A percentile compares a stretch with the other conserved stretches of the same genome.
Conservation (phyloP, 192 early-diverging fungal genomes). For the Cladochytrium replicatum region DNA sequence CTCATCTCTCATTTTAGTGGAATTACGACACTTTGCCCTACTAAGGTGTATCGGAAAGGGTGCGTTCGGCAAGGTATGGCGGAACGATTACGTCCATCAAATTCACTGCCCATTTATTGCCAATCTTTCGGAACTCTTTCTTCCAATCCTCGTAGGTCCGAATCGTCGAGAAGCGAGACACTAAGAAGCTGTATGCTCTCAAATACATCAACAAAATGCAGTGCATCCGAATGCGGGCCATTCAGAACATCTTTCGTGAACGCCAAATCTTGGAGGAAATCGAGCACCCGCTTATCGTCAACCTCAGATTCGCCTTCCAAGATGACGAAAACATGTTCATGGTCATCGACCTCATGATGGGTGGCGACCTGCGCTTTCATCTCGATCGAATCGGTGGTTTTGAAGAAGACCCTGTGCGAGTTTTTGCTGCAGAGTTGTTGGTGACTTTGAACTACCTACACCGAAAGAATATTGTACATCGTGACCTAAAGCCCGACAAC, state of each 20-base stretch:
- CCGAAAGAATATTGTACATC: constrained; percentile 26
- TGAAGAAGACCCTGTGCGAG: constrained; percentile 26
- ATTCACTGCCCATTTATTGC: too few relatives aligned
- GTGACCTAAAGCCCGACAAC: constrained; percentile 31
- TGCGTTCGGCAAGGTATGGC: constrained; percentile 92
- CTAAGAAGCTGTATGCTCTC: constrained; percentile 72
- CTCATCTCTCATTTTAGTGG: too few relatives aligned
- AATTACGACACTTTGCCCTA: constrained; percentile 82
- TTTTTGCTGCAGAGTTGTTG: constrained; percentile 35
- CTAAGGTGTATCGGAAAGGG: constrained; percentile 85
- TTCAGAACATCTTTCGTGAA: constrained; percentile 86
- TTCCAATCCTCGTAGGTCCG: too few relatives aligned
- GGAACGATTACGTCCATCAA: too few relatives aligned
- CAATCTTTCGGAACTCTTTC: too few relatives aligned
- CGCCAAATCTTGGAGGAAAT: constrained; percentile 79
- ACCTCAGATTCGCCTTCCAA: constrained; percentile 51
- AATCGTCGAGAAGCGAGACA: constrained; percentile 82
- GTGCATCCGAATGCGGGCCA: constrained; percentile 73
- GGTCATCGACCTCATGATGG: constrained; percentile 48
- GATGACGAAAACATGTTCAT: constrained; percentile 57
- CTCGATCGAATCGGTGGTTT: constrained; percentile 27
- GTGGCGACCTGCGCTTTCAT: constrained; percentile 51
- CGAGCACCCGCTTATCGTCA: constrained; percentile 75
- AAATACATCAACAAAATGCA: constrained; percentile 95
- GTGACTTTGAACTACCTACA: constrained; percentile 35